Percentiles rank a stretch among this genome's conserved stretches.
phyloP scores from a whole-genome alignment of 2,329 filamentous ascomycete genomes.

The Colletotrichum tanaceti region DNA sequence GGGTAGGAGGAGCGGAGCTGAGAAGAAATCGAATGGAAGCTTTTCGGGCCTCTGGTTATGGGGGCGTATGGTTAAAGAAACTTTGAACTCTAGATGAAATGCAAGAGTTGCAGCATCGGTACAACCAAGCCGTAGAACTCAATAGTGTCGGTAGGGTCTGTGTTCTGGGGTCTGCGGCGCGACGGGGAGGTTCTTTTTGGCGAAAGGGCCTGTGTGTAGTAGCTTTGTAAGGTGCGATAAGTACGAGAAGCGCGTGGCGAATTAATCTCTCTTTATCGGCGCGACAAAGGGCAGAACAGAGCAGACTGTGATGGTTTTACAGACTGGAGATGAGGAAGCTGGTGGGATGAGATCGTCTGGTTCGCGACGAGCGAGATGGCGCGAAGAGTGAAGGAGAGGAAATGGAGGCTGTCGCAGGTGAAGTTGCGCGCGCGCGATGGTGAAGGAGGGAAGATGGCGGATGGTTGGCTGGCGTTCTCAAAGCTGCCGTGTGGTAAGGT shows the following conservation, averaged over 20 bases:
- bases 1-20: constrained; percentile 20
- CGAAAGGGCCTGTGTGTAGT: constrained; percentile 29
- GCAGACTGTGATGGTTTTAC: neutral
- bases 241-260: constrained; percentile 23
- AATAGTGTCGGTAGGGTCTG: constrained; percentile 35
- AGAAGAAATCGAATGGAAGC: constrained; percentile 39
- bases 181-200: constrained; percentile 33
- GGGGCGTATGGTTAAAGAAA: constrained; percentile 38
- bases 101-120: constrained; percentile 38
- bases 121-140: constrained; percentile 39
- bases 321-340: neutral
- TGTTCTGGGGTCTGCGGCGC: constrained; percentile 31
- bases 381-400: constrained; percentile 15
- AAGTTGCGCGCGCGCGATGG: constrained; percentile 35
- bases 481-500: constrained; percentile 33
- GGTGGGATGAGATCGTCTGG: constrained; percentile 1
- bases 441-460: constrained; percentile 41
- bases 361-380: constrained; percentile 8
- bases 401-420: constrained; percentile 34
- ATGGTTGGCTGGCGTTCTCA: constrained; percentile 41
- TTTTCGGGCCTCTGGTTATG: constrained; percentile 28
- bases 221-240: constrained; percentile 30
- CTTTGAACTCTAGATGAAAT: constrained; percentile 38
- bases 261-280: neutral
- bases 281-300: constrained; percentile 6